A percentile compares a stretch with the other conserved stretches of the same genome.
These are phyloP conservation scores for Fraxinus paxiana DNA, from an alignment of 305 asterid genomes.

Conservation along the genomic window DNA sequence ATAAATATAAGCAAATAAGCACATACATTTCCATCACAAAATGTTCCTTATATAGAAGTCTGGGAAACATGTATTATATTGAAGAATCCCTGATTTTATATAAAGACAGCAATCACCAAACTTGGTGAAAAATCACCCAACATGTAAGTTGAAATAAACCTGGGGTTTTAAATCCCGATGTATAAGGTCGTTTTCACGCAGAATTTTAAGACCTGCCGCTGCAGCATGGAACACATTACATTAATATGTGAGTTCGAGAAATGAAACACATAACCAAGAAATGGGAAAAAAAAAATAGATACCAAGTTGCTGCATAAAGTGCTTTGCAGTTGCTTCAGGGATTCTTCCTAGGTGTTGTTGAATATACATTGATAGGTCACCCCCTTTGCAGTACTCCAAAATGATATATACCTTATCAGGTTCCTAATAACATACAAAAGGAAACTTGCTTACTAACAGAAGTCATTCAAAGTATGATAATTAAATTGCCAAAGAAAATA, in stretches of 20 bases:
- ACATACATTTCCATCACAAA: not conserved
- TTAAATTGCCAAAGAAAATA: not conserved
- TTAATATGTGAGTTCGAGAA: constrained; percentile 14
- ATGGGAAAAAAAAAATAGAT: constrained; percentile 4
- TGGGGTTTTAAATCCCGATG: constrained; percentile 47
- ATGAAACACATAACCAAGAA: constrained; percentile 15
- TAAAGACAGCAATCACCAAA: not conserved
- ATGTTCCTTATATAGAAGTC: not conserved
- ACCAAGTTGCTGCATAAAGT: constrained; percentile 89
- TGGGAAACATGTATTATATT: not conserved
- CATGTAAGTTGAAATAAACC: constrained; percentile 21
- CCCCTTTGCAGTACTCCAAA: constrained; percentile 85
- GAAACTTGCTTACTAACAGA: constrained; percentile 15
- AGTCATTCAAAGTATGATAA: not conserved
- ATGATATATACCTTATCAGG: constrained; percentile 72
- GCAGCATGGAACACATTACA: constrained; percentile 18
- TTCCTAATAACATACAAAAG: constrained; percentile 48
- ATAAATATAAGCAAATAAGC: not conserved
- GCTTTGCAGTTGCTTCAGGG: constrained; percentile 70
- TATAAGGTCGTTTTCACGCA: constrained; percentile 45
- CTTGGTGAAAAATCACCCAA: not conserved
- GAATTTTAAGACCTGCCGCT: constrained; percentile 47
- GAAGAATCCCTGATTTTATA: not conserved
- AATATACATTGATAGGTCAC: constrained; percentile 72
- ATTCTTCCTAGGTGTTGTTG: constrained; percentile 64